Conservation (phyloP, 1,284 basidiomycete genomes). For the Fomes fomentarius region DNA sequence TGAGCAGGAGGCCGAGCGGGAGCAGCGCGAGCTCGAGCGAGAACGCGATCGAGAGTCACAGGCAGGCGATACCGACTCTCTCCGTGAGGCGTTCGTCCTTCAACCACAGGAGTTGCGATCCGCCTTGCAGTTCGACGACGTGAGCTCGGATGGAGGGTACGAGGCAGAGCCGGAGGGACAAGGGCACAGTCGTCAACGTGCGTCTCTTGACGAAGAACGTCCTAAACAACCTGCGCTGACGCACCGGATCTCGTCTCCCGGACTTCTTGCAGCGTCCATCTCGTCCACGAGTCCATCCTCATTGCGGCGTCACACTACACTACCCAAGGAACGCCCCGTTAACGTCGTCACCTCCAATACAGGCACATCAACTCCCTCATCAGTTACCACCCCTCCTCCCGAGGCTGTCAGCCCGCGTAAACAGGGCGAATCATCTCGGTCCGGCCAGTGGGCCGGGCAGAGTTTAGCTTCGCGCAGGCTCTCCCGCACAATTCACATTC, state of each 20-base stretch:
- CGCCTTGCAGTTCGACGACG: constrained; percentile 65
- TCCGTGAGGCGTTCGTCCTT: constrained; percentile 63
- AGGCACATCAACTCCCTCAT: constrained; percentile 58
- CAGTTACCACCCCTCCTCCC: constrained; percentile 52
- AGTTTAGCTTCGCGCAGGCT: constrained; percentile 69
- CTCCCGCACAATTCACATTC: constrained; percentile 81
- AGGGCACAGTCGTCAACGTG: constrained; percentile 73
- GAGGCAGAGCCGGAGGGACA: constrained; percentile 73
- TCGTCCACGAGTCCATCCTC: constrained; percentile 69
- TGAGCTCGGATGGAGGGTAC: constrained; percentile 78
- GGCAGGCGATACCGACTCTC: constrained; percentile 51
- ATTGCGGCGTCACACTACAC: constrained; percentile 64
- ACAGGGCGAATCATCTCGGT: constrained; percentile 48
- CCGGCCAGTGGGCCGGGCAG: constrained; percentile 59
- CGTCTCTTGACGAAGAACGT: constrained; percentile 54
- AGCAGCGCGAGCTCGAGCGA: constrained; percentile 53
- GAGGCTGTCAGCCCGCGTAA: constrained; percentile 68
- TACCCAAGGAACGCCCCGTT: constrained; percentile 67
- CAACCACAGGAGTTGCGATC: constrained; percentile 58
- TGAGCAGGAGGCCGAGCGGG: constrained; percentile 63
- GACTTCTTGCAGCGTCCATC: constrained; percentile 60
- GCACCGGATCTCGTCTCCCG: constrained; percentile 57
- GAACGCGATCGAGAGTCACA: constrained; percentile 50
- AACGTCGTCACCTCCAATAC: constrained; percentile 54
- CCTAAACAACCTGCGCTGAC: constrained; percentile 47